phyloP scores from a whole-genome alignment of 306 rosid species.

The Luffa aegyptiaca region DNA sequence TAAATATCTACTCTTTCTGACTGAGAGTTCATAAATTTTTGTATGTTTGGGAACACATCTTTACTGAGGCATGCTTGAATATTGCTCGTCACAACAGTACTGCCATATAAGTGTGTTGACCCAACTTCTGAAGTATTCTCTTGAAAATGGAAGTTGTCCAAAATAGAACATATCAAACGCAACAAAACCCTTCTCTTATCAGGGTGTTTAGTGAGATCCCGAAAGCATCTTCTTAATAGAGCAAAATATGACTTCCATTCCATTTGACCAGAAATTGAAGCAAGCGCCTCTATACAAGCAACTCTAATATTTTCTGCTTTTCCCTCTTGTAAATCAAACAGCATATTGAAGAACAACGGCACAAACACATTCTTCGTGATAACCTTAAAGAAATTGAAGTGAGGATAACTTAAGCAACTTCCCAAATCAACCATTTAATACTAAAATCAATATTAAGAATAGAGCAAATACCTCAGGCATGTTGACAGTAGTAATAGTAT shows the following conservation, averaged over 20 bases:
- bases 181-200: constrained; percentile 58
- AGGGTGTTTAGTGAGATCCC: constrained; percentile 37
- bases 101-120: constrained; percentile 12
- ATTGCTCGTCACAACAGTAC: constrained; percentile 26
- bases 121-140: constrained; percentile 28
- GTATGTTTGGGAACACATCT: constrained; percentile 69
- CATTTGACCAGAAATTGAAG: constrained; percentile 68
- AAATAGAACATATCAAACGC: constrained; percentile 66
- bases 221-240: constrained; percentile 64
- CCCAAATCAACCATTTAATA: constrained; percentile 3
- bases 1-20: constrained; percentile 71
- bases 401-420: constrained; percentile 15
- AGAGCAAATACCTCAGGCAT: constrained; percentile 54
- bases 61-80: constrained; percentile 60
- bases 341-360: constrained; percentile 75
- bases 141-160: constrained; percentile 74
- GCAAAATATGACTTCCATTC: constrained; percentile 80
- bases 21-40: constrained; percentile 55
- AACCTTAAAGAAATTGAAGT: constrained; percentile 35
- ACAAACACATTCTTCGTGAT: constrained; percentile 53
- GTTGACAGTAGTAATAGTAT: constrained; percentile 31
- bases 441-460: neutral
- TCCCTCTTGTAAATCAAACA: constrained; percentile 58
- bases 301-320: constrained; percentile 64
- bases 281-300: constrained; percentile 79